Evolutionary conservation across 2,329 filamentous ascomycete genomes (phyloP).

Genomic region (Chrysosphaeria jannelii): DNA sequence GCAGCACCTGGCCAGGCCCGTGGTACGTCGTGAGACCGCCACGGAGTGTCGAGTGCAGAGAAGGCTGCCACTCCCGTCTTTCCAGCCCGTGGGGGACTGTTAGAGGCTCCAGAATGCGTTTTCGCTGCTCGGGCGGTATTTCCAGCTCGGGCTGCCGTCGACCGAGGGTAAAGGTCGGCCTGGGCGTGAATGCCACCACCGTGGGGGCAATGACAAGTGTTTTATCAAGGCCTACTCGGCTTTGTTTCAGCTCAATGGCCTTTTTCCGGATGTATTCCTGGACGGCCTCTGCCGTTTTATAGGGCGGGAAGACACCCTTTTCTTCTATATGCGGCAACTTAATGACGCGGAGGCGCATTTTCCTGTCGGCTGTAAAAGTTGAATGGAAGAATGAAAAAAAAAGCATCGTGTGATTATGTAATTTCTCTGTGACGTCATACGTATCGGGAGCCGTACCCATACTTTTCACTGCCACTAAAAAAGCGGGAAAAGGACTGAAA

Average conservation of each 20-base stretch:
- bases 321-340: conserved; percentile 8
- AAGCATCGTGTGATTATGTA: too few relatives aligned
- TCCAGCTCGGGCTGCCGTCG: conserved; percentile 32
- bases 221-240: conserved; percentile 6
- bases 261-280: conserved; percentile 12
- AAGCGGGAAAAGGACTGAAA: too few relatives aligned
- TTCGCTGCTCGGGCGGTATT: conserved; percentile 16
- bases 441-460: too few relatives aligned
- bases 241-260: conserved; percentile 27
- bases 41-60: conserved; percentile 41
- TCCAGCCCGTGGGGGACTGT: conserved; percentile 7
- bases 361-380: too few relatives aligned
- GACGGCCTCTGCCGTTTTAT: conserved; percentile 10
- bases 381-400: too few relatives aligned
- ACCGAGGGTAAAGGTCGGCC: conserved; percentile 69
- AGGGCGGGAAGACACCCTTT: conserved; percentile 8
- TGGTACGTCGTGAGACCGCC: conserved; percentile 89
- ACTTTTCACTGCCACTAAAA: too few relatives aligned
- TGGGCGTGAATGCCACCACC: conserved; percentile 55
- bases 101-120: conserved; percentile 14
- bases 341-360: conserved; percentile 11
- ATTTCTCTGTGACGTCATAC: too few relatives aligned
- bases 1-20: conserved; percentile 69
- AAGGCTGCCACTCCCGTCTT: too few relatives aligned
- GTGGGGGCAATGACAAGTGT: conserved; percentile 29